Evolutionary conservation across 2,329 filamentous ascomycete species (phyloP), one percentile per base, ranked within the genome.

Genomic region (Coleophoma crateriformis): DNA sequence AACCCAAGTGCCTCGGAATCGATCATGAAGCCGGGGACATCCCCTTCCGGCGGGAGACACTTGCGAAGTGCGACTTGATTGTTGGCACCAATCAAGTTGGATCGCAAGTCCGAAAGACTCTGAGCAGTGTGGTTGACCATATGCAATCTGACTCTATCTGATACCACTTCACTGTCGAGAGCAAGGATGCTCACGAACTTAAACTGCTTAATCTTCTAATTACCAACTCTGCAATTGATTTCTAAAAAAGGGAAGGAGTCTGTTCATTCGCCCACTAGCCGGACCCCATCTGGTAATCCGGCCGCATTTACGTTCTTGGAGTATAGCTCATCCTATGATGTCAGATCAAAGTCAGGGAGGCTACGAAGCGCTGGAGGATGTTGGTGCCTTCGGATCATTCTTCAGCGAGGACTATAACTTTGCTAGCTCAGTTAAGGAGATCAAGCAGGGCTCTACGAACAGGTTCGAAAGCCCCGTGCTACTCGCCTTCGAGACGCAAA

Each of bases 311-410:
- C 45, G 66, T 87, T 1, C 62, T 87, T 13, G 84, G 84, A 84
- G 87, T 58, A 83, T 84, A 6, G 82, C 73, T 2, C 82, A 86
- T 56, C 82, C 82, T 2, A 84, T 84, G 79, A 80, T 86, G 77
- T 82, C 83, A 1, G 76, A 87, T 59, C 84, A 87, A 61, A 82
- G 78, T 50, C 84, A 88, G 63, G 84, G 69, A 7, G 67, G 66
- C 1, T 71, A 67, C 49, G 64, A 64, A 59, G 69, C 69, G 0
- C 67, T 71, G 33, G 69, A 72, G 53, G 69, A 72, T 50, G 68
- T 68, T 5, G 69, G 61, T 0, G 67, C 65, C 1, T 46, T 71
- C 6, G 68, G 68, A 0, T 54, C 68, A 4, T 54, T 71, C 14
- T 70, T 70, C 56, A 60, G 57, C 48, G 38, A 55, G n/a, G 54